Base-by-base conservation (phyloP, 768 basidiomycete species). In the Tylopilus plumbeoviolaceoides region DNA sequence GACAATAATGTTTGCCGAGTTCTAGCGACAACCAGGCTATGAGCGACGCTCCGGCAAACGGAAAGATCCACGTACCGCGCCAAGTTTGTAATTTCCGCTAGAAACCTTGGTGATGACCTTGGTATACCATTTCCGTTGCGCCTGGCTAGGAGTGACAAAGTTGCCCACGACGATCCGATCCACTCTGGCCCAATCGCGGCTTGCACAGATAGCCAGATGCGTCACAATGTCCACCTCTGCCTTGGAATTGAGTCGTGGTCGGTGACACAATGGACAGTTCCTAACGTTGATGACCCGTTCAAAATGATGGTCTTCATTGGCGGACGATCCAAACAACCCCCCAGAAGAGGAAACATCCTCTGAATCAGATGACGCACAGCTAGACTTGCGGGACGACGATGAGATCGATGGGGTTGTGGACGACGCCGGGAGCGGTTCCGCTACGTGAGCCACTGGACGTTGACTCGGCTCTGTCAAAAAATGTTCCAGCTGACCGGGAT, bases 1-100 rank as follows among this genome's bases (percentile, higher is more conserved):
- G 1, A 99, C 95, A 53, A 98, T 92, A 59, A 99, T 97, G 65
- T 99, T 99, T 23, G 94, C 95, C 48, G 92, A 95, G 63, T 99
- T 97, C 89, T 91, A 42, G 9, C 14, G 38, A 59, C 47, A 51
- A 44, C 44, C 44, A 43, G 48, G 36, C 6, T 2, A n/a, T 48
- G 20, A 48, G 18, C 25, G 7, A 39, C 17, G 39, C 23, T 18
- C 25, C 17, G 21, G 18, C 44, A 12, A 23, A 21, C 12, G 4
- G 41, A 9, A 31, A 42, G 20, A 10, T 25, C 21, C 25, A 50
- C 85, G 48, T 58, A 89, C 91, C 59, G 95, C 95, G 0, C 95
- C 95, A 25, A 98, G 79, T 60, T 79, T 80, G 72, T 98, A 98
- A 51, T 87, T 80, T 10, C 95, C 95, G 57, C 82, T 82, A 0